A percentile compares a stretch with the other conserved stretches of the same genome.
phyloP scores from a whole-genome alignment of 805 yeast species.

The Saturnispora quitensis region DNA sequence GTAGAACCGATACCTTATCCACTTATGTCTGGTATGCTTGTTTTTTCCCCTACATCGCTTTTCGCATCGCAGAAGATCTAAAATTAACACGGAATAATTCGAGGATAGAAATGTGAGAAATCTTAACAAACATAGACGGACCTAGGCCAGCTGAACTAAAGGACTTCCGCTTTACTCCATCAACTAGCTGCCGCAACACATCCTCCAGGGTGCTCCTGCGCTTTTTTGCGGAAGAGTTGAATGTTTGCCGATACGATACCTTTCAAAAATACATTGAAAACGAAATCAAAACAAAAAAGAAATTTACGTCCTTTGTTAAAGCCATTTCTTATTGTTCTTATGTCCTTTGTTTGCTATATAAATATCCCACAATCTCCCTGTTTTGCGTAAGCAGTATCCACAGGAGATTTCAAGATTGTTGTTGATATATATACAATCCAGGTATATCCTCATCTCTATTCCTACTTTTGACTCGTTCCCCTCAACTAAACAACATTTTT shows the following conservation, averaged over 20 bases:
- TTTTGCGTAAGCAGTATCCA: background rate
- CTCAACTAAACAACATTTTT: background rate
- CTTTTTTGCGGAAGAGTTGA: too few relatives aligned
- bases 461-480: background rate
- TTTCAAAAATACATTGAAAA: background rate
- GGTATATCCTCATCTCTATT: background rate
- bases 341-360: background rate
- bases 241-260: background rate
- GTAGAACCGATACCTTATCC: too few relatives aligned
- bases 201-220: too few relatives aligned
- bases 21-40: too few relatives aligned
- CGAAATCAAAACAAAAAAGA: background rate
- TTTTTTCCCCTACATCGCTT: too few relatives aligned
- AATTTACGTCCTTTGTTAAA: background rate
- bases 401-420: background rate
- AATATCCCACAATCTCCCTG: background rate
- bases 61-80: too few relatives aligned
- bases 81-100: too few relatives aligned
- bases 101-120: too few relatives aligned
- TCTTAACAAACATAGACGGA: too few relatives aligned
- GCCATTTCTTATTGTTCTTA: background rate
- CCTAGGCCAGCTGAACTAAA: too few relatives aligned
- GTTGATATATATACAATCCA: background rate
- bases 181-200: too few relatives aligned
- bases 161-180: too few relatives aligned